Evolutionary conservation across 768 basidiomycete species (phyloP).

Genomic region (Tulasnella calospora): DNA sequence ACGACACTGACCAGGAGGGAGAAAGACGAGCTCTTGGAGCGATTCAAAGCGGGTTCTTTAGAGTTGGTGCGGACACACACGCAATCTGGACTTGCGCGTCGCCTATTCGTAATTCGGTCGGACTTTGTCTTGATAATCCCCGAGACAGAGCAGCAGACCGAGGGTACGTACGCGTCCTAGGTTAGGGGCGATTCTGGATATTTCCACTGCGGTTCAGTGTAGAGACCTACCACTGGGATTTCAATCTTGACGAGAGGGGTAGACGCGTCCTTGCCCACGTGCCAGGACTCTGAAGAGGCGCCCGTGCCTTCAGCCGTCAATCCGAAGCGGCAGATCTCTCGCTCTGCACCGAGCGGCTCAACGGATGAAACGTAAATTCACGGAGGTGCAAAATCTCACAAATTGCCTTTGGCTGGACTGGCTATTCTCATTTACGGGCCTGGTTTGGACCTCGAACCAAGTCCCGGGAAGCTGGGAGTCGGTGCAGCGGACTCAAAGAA

Average conservation of each 20-base stretch:
- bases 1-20: neutral
- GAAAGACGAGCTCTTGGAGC: neutral
- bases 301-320: neutral
- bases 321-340: too few species aligned
- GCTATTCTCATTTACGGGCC: neutral
- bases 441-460: too few species aligned
- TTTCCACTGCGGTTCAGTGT: neutral
- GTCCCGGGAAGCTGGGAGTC: neutral
- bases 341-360: too few species aligned
- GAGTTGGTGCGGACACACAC: neutral
- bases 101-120: neutral
- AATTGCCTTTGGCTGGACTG: neutral
- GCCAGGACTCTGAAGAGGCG: neutral
- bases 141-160: neutral
- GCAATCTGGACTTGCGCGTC: neutral
- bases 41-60: neutral
- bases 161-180: neutral
- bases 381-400: too few species aligned
- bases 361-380: too few species aligned
- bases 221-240: neutral
- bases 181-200: neutral
- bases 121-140: neutral
- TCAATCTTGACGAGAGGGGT: neutral
- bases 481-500: neutral
- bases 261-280: neutral